These are phyloP conservation scores for Colletotrichum sidae DNA, from an alignment of 2,329 filamentous ascomycete genomes.

Conservation along the genomic window DNA sequence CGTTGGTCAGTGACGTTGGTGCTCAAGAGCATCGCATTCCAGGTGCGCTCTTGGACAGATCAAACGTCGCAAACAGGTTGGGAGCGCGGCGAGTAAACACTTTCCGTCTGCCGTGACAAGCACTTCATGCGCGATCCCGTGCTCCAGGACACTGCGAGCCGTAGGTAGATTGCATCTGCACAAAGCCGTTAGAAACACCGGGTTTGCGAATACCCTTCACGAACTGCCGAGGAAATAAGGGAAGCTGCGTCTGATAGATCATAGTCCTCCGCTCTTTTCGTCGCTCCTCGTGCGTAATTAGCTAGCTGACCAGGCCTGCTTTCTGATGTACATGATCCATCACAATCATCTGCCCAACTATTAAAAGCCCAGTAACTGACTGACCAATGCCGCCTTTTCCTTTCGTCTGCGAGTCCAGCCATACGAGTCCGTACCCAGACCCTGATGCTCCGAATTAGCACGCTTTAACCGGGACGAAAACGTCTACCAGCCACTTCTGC, in stretches of 20 bases:
- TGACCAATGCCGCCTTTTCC: conserved; percentile 22
- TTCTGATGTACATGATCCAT: conserved; percentile 35
- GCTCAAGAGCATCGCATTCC: no score
- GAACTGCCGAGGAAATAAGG: not conserved
- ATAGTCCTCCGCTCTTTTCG: conserved; percentile 28
- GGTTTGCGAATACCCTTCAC: not conserved
- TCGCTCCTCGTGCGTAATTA: conserved; percentile 32
- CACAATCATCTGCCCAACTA: conserved; percentile 30
- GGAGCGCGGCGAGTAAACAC: no score
- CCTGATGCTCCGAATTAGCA: conserved; percentile 4
- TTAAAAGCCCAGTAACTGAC: conserved; percentile 29
- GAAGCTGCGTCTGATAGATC: conserved; percentile 23
- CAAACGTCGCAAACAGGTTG: no score
- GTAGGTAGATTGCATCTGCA: no score
- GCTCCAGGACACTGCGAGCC: not conserved
- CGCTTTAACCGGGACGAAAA: conserved; percentile 12
- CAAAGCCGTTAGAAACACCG: no score
- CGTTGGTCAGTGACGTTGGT: no score
- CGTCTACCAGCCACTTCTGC: conserved; percentile 2
- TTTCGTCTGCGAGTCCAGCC: not conserved
- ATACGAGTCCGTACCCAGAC: not conserved
- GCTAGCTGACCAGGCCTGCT: conserved; percentile 37
- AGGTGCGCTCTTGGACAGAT: no score
- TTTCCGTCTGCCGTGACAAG: not conserved
- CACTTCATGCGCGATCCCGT: conserved; percentile 10